Base-by-base conservation (phyloP, 352 stramenopile genomes). In the Globisporangium parvum region DNA sequence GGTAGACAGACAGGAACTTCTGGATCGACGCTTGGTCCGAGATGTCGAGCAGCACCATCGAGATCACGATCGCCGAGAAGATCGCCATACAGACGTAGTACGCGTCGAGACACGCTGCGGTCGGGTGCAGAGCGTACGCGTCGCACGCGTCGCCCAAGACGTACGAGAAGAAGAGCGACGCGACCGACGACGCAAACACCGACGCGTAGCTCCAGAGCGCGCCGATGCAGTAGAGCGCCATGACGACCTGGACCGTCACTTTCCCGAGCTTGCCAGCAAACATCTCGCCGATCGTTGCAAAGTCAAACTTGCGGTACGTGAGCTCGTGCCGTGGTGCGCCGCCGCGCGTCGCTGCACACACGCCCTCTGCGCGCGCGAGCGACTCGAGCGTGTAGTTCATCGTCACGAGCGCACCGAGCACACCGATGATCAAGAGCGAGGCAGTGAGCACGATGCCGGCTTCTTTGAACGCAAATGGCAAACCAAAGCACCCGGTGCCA, bases 301-400 rank as follows among this genome's bases (percentile, higher is more conserved):
- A 93, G 55, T 93, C 84, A 58, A 91, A 88, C 65, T 93, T 93
- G 69, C 84, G 84, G 69, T 88, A 92, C 54, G 81, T 91, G 48
- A 93, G 70, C 54, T 77, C 70, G 59, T 93, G 80, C 47, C 71
- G 57, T 21, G 84, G 84, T 8, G 61, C 65, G 17, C 73, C 69
- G 9, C 71, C 67, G 21, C 68, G 71, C 0, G 73, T 79, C 21
- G 77, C 70, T 0, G 79, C 75, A 20, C 76, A 82, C 17, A 93
- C 84, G 28, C 84, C 84, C 57, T 93, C 81, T 6, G 84, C 81
- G 12, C 84, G 72, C 10, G 84, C 80, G 10, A 93, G 66, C 9
- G 81, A 87, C 58, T 93, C 84, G 50, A 93, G 70, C 61, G 84
- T 93, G 71, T 93, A 93, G 68, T 93, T 93, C 84, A 93, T 93